A percentile compares a stretch with the other conserved stretches of the same genome.
These are phyloP conservation scores for Lichtheimia ramosa DNA, from an alignment of 371 early-diverging fungal genomes.

Conservation along the genomic window DNA sequence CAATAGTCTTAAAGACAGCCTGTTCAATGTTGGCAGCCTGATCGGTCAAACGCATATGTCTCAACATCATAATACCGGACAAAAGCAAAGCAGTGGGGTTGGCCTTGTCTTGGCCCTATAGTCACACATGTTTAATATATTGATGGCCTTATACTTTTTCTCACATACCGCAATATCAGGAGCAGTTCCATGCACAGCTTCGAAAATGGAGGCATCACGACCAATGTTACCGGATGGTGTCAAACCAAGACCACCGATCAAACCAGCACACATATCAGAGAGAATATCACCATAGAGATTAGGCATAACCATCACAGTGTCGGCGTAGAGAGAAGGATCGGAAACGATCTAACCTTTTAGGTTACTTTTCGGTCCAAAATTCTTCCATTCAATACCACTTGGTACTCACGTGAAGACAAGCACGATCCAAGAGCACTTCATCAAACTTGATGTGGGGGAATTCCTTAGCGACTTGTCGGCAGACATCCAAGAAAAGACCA, in stretches of 20 bases:
- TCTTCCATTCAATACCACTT: not conserved
- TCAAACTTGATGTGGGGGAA: constrained; percentile 93
- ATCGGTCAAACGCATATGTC: constrained; percentile 86
- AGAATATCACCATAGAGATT: constrained; percentile 99
- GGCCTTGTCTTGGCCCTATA: constrained; percentile 67
- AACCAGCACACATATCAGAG: constrained; percentile 96
- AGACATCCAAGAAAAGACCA: constrained; percentile 94
- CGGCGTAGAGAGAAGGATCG: constrained; percentile 87
- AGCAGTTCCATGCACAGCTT: constrained; percentile 97
- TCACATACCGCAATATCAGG: constrained; percentile 92
- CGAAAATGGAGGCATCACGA: constrained; percentile 95
- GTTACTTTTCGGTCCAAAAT: too few relatives aligned
- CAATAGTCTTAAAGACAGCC: constrained; percentile 93
- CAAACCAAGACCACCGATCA: constrained; percentile 97
- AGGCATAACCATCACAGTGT: constrained; percentile 99
- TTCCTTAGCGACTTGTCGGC: constrained; percentile 87
- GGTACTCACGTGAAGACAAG: constrained; percentile 74
- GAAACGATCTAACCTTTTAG: constrained; percentile 77
- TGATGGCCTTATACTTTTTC: not conserved
- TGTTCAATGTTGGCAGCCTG: constrained; percentile 84
- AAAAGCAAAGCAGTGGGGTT: constrained; percentile 94
- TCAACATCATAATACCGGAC: constrained; percentile 96
- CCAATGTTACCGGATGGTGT: constrained; percentile 99
- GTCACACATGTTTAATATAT: not conserved
- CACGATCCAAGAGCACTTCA: constrained; percentile 91